Evolutionary conservation across 768 basidiomycete genomes (phyloP).

Genomic region (Basidioascus undulatus): DNA sequence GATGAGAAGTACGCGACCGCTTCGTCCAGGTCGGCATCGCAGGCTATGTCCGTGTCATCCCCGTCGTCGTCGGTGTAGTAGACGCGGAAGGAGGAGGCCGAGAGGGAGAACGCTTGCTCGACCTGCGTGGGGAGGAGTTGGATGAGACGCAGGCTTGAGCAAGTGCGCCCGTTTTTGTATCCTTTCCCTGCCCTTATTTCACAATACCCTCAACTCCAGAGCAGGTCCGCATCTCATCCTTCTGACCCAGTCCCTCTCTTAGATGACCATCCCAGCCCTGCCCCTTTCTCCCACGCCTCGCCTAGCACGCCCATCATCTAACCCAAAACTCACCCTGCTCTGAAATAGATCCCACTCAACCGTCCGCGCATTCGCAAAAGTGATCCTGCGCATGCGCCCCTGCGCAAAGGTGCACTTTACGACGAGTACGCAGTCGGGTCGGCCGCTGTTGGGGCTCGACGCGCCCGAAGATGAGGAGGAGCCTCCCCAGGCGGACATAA

Average conservation of each 20-base stretch:
- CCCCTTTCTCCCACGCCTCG: not conserved
- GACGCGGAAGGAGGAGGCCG: conserved; percentile 41
- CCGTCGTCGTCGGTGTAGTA: conserved; percentile 75
- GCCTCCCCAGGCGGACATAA: too few species aligned
- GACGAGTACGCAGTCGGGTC: conserved; percentile 51
- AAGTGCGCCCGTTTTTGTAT: not conserved
- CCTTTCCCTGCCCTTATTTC: not conserved
- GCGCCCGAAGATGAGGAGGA: too few species aligned
- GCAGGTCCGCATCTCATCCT: not conserved
- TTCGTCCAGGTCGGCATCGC: conserved; percentile 54
- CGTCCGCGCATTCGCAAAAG: conserved; percentile 50
- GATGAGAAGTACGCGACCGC: conserved; percentile 69
- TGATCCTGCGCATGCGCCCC: conserved; percentile 45
- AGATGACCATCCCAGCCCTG: not conserved
- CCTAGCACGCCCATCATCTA: not conserved
- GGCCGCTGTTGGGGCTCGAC: too few species aligned
- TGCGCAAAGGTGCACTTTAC: conserved; percentile 72
- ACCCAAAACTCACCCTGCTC: conserved; percentile 32
- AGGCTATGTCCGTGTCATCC: conserved; percentile 41
- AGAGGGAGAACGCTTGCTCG: conserved; percentile 59
- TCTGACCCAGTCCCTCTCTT: conserved; percentile 2
- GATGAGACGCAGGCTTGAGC: not conserved
- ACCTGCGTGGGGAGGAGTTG: conserved; percentile 26
- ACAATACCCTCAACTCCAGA: not conserved
- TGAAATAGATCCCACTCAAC: conserved; percentile 54